Conservation (phyloP, 23 red algal genomes). For the Agarophyton chilense region DNA sequence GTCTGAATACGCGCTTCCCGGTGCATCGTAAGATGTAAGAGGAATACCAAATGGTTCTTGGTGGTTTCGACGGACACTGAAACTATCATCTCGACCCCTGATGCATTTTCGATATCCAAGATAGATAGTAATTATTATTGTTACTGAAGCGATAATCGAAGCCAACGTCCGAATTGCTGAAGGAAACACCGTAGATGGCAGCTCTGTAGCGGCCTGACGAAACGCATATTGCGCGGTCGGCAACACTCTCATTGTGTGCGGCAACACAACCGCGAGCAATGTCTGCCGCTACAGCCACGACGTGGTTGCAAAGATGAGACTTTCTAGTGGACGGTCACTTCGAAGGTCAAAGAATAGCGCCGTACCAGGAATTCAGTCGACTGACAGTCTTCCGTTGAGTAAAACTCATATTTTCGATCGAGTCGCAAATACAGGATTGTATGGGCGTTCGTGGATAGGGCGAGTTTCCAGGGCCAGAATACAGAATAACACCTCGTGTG, state of each 20-base stretch:
- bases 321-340: neutral
- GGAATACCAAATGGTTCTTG: neutral
- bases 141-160: slow-evolving; percentile 9
- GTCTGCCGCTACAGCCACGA: neutral
- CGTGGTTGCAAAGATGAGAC: neutral
- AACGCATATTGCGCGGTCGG: slow-evolving; percentile 2
- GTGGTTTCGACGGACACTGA: neutral
- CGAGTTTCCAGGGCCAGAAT: neutral
- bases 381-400: slow-evolving; percentile 32
- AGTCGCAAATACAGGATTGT: neutral
- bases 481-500: neutral
- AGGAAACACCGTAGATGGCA: neutral
- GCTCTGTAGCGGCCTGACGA: neutral
- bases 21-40: neutral
- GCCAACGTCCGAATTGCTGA: slow-evolving; percentile 10
- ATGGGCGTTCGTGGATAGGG: neutral
- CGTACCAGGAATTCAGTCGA: too few relatives aligned
- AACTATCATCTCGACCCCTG: neutral
- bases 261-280: neutral
- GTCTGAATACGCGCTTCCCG: neutral
- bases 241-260: slow-evolving; percentile 29
- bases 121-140: slow-evolving; percentile 6
- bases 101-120: slow-evolving; percentile 8
- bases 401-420: neutral
- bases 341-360: neutral